These are phyloP conservation scores for Tuber microsphaerosporum DNA, from an alignment of 495 filamentous ascomycete species.

Conservation along the genomic window DNA sequence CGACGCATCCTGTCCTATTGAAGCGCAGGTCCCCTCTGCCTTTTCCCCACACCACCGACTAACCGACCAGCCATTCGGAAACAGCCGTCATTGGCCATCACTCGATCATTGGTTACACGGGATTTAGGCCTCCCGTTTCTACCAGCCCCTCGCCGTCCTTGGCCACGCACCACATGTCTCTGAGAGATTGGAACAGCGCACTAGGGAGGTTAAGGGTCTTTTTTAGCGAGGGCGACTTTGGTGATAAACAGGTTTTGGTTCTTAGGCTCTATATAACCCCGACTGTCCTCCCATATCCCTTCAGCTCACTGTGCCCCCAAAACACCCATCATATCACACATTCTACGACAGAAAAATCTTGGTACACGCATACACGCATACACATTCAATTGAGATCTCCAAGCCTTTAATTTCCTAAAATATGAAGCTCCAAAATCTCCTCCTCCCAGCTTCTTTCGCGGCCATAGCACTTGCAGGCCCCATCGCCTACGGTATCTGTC, in stretches of 20 bases:
- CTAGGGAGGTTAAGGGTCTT: not conserved
- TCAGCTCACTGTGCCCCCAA: not conserved
- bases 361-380: not conserved
- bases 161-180: not conserved
- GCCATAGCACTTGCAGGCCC: slow-evolving; percentile 41
- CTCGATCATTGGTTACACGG: not conserved
- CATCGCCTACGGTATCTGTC: slow-evolving; percentile 47
- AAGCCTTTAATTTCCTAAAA: not conserved
- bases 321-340: not conserved
- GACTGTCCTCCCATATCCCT: not conserved
- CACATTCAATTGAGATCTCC: not conserved
- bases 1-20: not conserved
- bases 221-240: not conserved
- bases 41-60: not conserved
- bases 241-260: not conserved
- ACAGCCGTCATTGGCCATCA: not conserved
- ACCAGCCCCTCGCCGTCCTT: not conserved
- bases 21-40: not conserved
- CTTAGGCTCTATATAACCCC: not conserved
- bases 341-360: not conserved
- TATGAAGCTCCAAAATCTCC: slow-evolving; percentile 5
- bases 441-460: not conserved
- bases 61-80: not conserved
- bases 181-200: not conserved
- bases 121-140: not conserved